These are phyloP conservation scores for Pichia sp. DNA, from an alignment of 1,139 yeast genomes.

Conservation along the genomic window DNA sequence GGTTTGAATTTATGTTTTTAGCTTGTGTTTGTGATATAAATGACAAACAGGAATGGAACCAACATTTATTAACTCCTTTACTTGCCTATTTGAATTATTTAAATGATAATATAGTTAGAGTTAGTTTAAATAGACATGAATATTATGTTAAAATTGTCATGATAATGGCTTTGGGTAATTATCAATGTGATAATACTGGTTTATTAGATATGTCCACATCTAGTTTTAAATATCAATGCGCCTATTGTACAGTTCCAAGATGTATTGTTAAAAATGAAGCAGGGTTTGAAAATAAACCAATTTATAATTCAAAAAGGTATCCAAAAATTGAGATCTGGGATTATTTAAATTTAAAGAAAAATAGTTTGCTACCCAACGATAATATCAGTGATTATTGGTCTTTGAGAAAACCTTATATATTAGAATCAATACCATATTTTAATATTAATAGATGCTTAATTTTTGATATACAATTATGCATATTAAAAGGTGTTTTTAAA, in stretches of 20 bases:
- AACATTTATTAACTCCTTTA: conserved; percentile 3
- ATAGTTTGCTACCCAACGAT: background rate
- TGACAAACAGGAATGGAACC: background rate
- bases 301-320: conserved; percentile 2
- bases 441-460: conserved; percentile 3
- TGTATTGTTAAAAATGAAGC: conserved; percentile 1
- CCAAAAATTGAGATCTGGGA: background rate
- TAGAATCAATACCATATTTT: conserved; percentile 1
- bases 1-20: conserved; percentile 12
- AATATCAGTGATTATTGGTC: background rate
- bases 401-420: background rate
- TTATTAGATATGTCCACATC: conserved; percentile 2
- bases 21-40: conserved; percentile 2
- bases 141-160: conserved; percentile 7
- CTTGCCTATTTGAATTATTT: conserved; percentile 6
- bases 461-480: conserved; percentile 2
- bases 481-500: conserved; percentile 4
- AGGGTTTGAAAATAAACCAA: conserved; percentile 2
- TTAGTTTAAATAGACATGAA: conserved; percentile 13
- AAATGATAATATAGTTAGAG: conserved; percentile 2
- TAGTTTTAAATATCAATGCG: conserved; percentile 4
- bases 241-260: conserved; percentile 7
- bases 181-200: background rate
- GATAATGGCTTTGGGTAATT: conserved; percentile 4
- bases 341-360: background rate